Conservation (phyloP, 2,329 filamentous ascomycete species). For the Trichoderma koningii region DNA sequence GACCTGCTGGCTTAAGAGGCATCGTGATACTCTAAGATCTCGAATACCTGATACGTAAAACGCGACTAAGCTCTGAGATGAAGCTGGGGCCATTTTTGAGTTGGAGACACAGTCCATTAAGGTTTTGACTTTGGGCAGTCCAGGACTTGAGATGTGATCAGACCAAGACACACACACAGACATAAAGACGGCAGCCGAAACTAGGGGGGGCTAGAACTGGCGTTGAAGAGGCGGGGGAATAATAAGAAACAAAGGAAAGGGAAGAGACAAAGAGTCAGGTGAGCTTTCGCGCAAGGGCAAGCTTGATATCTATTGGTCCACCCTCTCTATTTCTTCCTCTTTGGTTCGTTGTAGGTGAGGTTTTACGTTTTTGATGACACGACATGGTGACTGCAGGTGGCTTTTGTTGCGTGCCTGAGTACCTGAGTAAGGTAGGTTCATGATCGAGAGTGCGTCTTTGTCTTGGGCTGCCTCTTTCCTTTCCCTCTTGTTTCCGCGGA, state of each 20-base stretch:
- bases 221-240: not conserved
- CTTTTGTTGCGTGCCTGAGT: not conserved
- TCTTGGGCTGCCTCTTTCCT: constrained; percentile 9
- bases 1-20: too few species aligned
- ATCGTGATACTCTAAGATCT: too few species aligned
- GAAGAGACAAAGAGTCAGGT: constrained; percentile 10
- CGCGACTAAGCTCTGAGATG: too few species aligned
- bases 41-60: too few species aligned
- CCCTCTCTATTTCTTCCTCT: not conserved
- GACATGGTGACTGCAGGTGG: not conserved
- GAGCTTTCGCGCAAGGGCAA: constrained; percentile 10
- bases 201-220: too few species aligned
- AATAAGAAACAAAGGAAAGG: not conserved
- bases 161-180: not conserved
- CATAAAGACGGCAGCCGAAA: too few species aligned
- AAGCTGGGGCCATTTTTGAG: not conserved
- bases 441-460: too few species aligned
- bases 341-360: not conserved
- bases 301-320: not conserved
- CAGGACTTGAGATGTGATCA: constrained; percentile 11
- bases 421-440: too few species aligned
- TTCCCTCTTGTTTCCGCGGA: too few species aligned
- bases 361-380: constrained; percentile 1
- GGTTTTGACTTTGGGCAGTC: not conserved
- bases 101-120: constrained; percentile 7